phyloP scores from a whole-genome alignment of 106 monocot species.

The Acorus calamus region DNA sequence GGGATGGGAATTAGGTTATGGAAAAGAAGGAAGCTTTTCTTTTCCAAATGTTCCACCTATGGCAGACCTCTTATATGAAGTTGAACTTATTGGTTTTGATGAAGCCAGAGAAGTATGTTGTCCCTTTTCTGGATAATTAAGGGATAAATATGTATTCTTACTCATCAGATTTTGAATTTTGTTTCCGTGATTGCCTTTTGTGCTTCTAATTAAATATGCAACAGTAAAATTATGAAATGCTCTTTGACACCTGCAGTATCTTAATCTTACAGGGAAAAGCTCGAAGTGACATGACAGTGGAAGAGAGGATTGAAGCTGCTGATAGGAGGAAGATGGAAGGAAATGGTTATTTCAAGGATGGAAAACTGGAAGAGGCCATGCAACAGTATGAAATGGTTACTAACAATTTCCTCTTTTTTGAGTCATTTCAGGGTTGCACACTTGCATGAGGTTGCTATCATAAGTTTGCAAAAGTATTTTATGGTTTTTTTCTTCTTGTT shows the following conservation, averaged over 20 bases:
- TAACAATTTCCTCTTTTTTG: too few species aligned
- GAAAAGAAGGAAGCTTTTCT: conserved; percentile 93
- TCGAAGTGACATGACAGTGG: conserved; percentile 93
- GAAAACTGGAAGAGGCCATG: conserved; percentile 90
- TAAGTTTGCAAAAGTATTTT: background rate
- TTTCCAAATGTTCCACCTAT: conserved; percentile 92
- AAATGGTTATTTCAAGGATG: conserved; percentile 71
- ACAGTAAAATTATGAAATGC: too few species aligned
- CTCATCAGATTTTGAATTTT: too few species aligned
- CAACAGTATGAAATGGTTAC: conserved; percentile 99
- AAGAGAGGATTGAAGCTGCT: conserved; percentile 94
- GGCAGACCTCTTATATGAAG: conserved; percentile 88
- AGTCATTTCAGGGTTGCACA: too few species aligned
- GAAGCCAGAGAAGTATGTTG: conserved; percentile 71
- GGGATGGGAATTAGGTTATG: conserved; percentile 87
- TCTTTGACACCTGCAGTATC: background rate
- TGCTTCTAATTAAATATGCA: too few species aligned
- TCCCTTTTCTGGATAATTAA: too few species aligned
- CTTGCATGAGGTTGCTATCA: too few species aligned
- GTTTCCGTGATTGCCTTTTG: too few species aligned
- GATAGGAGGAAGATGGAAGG: conserved; percentile 80
- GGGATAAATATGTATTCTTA: too few species aligned
- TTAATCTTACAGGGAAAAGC: conserved; percentile 71
- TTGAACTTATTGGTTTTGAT: conserved; percentile 96
- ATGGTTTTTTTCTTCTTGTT: background rate